Conservation (phyloP, 208 protist genomes). For the Trypanosoma congolense region DNA sequence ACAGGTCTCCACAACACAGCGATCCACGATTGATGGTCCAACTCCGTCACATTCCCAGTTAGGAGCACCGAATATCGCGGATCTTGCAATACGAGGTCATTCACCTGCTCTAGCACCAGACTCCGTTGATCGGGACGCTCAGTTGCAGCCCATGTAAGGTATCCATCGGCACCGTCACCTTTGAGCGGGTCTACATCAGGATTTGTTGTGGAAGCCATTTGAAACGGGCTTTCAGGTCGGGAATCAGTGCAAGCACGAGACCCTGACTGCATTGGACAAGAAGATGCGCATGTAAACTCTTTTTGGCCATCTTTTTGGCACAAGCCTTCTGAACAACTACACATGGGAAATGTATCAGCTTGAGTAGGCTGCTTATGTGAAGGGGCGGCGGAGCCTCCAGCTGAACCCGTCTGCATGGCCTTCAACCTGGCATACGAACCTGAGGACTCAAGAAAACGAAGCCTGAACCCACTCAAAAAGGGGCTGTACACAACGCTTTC, state of each 20-base stretch:
- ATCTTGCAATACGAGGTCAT: constrained; percentile 56
- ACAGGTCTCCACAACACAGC: constrained; percentile 84
- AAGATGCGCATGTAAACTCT: too few species aligned
- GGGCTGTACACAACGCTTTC: constrained; percentile 74
- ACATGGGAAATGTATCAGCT: not conserved
- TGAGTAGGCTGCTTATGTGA: not conserved
- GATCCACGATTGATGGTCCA: constrained; percentile 83
- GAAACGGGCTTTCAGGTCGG: not conserved
- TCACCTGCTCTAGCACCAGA: constrained; percentile 61
- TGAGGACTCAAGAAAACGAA: constrained; percentile 65
- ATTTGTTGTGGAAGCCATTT: not conserved
- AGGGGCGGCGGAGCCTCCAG: not conserved
- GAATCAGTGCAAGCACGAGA: too few species aligned
- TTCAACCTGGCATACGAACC: constrained; percentile 44
- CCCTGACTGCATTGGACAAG: too few species aligned
- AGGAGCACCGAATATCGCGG: constrained; percentile 56
- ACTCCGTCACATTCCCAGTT: constrained; percentile 57
- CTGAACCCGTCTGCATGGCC: constrained; percentile 31
- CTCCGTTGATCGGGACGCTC: constrained; percentile 80
- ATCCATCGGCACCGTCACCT: constrained; percentile 31
- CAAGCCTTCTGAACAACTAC: not conserved
- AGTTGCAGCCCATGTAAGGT: constrained; percentile 68
- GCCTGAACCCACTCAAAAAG: constrained; percentile 76
- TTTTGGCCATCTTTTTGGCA: too few species aligned
- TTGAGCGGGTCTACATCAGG: not conserved